These are phyloP conservation scores for Suhomyces emberorum DNA, from an alignment of 805 yeast genomes.

Conservation along the genomic window DNA sequence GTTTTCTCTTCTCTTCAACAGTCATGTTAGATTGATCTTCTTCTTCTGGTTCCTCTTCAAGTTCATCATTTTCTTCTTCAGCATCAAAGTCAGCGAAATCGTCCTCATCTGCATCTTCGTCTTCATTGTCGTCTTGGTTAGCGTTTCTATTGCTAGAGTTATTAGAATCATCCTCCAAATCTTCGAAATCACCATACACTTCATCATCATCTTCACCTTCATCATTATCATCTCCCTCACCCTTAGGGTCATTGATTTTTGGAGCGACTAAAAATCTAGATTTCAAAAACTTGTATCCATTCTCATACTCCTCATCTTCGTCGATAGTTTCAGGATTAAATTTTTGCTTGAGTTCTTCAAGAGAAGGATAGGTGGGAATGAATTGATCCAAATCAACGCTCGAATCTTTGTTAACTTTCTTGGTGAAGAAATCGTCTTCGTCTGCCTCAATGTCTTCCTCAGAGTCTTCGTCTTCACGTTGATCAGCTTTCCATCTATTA, in stretches of 20 bases:
- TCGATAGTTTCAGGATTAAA: conserved; percentile 36
- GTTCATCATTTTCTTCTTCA: conserved; percentile 46
- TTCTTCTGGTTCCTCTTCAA: conserved; percentile 41
- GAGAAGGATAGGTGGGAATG: conserved; percentile 32
- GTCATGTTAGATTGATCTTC: conserved; percentile 45
- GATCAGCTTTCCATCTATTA: conserved; percentile 64
- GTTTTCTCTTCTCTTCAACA: conserved; percentile 70
- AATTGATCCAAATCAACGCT: conserved; percentile 37
- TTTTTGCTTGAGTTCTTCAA: conserved; percentile 44
- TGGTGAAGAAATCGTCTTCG: conserved; percentile 49
- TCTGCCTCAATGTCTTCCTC: conserved; percentile 40
- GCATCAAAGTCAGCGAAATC: conserved; percentile 51
- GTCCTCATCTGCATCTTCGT: conserved; percentile 19
- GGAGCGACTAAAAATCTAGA: conserved; percentile 56
- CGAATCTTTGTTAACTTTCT: conserved; percentile 31
- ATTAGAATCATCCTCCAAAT: conserved; percentile 25
- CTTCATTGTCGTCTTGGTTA: conserved; percentile 33
- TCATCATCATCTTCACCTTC: conserved; percentile 32
- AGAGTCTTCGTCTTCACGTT: conserved; percentile 39
- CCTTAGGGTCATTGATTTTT: conserved; percentile 31
- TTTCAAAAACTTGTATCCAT: conserved; percentile 40
- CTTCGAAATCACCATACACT: conserved; percentile 40
- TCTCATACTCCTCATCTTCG: conserved; percentile 38
- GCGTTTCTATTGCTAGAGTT: conserved; percentile 19
- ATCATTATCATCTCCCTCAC: conserved; percentile 20